Base-by-base conservation (phyloP, 2,329 filamentous ascomycete genomes). In the Sporothrix luriei region DNA sequence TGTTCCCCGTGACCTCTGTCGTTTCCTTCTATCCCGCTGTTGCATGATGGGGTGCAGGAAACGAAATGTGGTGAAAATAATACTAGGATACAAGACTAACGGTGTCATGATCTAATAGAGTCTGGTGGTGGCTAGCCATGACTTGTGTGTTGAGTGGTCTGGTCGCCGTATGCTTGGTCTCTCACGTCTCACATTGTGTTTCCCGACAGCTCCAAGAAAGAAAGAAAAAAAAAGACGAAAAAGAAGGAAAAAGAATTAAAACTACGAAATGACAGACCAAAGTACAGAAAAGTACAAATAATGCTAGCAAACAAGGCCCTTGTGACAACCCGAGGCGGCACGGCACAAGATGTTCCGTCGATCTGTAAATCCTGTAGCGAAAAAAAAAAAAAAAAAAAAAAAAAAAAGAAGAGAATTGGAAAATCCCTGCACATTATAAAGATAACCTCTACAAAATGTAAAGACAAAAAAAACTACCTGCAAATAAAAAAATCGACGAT, bases 401-500 rank as follows among this genome's bases (percentile, higher is more conserved):
- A 19, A 6, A 10, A 33, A 33, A 2, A 57, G 38, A 38, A 38
- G 24, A 43, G 26, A 49, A 33, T 4, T 9, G 6, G 33, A 7
- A 24, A 19, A 38, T 1, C 4, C 9, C 10, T 61, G 10, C n/a
- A 40, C 9, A 7, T 16, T 9, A 51, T 33, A 19, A 14, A 1
- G 7, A 40, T 14, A 9, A 55, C 40, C 3, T n/a, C 33, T 1
- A 3, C 13, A 38, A 54, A 70, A 43, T 38, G 29, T 21, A 14
- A 43, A 38, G 48, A 16, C 19, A 55, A 49, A 51, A 40, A 40
- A 61, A 65, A 57, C 4, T 14, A 4, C 14, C 9, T 43, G 24
- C 52, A 40, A 51, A 68, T 68, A 26, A 68, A 24, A 1, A 54
- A 71, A 68, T 51, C 49, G 29, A 65, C 69, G 69, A 72, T 68